Base-by-base conservation (phyloP, 306 rosid genomes). In the Cyclanthera cordifolia region DNA sequence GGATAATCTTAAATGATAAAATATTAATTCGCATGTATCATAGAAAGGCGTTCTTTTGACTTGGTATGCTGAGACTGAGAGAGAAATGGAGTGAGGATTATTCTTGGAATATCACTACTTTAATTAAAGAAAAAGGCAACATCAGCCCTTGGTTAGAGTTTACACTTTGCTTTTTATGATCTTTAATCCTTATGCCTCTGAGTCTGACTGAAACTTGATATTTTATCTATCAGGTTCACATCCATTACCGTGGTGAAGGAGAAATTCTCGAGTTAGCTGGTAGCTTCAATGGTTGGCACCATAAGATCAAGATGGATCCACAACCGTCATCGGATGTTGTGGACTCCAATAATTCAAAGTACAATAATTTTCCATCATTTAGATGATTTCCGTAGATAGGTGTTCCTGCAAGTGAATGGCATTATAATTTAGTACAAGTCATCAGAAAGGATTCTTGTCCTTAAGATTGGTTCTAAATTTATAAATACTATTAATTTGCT, bases 201-300 rank as follows among this genome's bases (percentile, higher is more conserved):
- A n/a, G n/a, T n/a, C 71, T 79, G 75, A 80, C 55, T 57, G 57
- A 79, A 41, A 41, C 55, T 63, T 70, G 76, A 55, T 39, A 63
- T 47, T 68, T 52, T 47, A 75, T 74, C 76, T 81, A 72, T 66
- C 83, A 93, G 98, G 91, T 90, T 74, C 72, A 77, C 76, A 58
- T 93, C 70, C 87, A 84, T 28, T 93, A 83, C 69, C 49, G 53
- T 47, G 84, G 95, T 19, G 88, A 87, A 41, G 98, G 85, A 75
- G 88, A 85, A 72, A 76, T 56, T 64, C 96, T 93, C 72, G 98
- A 93, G 84, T 88, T 93, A 67, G 79, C 95, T 2, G 96, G 98
- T 69, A 89, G 96, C 85, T 93, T 89, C 87, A 87, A 87, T 53
- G 96, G 98, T 73, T 93, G 98, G 98, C 94, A 89, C 79, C 88